A percentile compares a stretch with the other conserved stretches of the same genome.
Conservation (phyloP, 352 stramenopile species). For the Phytophthora foliorum region DNA sequence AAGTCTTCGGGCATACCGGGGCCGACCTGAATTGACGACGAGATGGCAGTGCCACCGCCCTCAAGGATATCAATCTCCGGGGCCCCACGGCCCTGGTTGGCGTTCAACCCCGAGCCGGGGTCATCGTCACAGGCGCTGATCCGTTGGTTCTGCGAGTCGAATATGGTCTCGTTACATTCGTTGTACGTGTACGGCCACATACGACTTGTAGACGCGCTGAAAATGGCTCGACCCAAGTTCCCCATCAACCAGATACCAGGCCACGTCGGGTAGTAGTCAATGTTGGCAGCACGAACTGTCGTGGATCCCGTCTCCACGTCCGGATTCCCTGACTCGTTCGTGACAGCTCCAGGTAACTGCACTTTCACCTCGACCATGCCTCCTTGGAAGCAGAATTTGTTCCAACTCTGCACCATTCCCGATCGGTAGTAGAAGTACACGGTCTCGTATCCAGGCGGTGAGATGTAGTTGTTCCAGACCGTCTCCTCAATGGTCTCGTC, state of each 20-base stretch:
- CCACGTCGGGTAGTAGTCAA: constrained; percentile 61
- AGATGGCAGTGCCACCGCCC: constrained; percentile 85
- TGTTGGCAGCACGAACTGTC: constrained; percentile 23
- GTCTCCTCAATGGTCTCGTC: constrained; percentile 58
- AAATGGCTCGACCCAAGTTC: constrained; percentile 96
- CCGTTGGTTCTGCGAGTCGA: constrained; percentile 68
- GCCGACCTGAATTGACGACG: constrained; percentile 91
- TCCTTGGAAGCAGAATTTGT: constrained; percentile 95
- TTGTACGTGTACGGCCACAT: constrained; percentile 98
- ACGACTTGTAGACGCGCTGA: constrained; percentile 93
- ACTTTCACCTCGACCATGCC: constrained; percentile 90
- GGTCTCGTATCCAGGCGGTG: constrained; percentile 56
- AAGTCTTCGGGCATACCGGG: constrained; percentile 74
- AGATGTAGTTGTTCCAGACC: constrained; percentile 74
- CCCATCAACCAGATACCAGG: constrained; percentile 97
- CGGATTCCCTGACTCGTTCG: constrained; percentile 51
- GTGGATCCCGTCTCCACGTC: constrained; percentile 46
- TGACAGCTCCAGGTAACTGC: constrained; percentile 87
- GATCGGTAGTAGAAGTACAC: constrained; percentile 58
- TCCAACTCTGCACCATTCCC: constrained; percentile 92
- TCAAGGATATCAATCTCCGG: constrained; percentile 98
- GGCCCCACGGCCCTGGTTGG: constrained; percentile 89
- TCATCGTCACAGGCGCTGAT: constrained; percentile 92
- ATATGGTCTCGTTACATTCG: constrained; percentile 83
- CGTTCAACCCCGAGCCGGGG: constrained; percentile 93